Base-by-base conservation (phyloP, 768 basidiomycete species). In the Boletus vinaceobasis region DNA sequence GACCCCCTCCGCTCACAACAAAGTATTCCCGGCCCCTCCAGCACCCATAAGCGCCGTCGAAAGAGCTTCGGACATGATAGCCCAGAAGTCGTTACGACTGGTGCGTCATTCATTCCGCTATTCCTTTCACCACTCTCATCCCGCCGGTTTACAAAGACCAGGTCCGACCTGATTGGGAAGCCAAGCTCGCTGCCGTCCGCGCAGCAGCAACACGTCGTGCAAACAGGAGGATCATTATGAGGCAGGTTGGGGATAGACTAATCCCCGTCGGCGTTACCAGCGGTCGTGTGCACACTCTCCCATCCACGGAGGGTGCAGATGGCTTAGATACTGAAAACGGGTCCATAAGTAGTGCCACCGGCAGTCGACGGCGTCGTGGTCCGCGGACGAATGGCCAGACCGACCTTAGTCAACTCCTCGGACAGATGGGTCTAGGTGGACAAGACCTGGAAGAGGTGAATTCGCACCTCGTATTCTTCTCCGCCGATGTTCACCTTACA, bases 131-230 rank as follows among this genome's bases (percentile, higher is more conserved):
- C 37, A 45, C 32, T 56, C 52, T 59, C 50, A 53, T 62, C 44
- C 7, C 32, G 2, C 43, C 7, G 56, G 31, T 33, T 17, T 35
- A 52, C 54, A 19, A 50, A 96, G 97, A 99, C 75, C 88, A 93
- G 73, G 94, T 98, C 56, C 88, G 94, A 50, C 96, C 97, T 1
- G 96, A 98, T 70, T 98, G 97, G 97, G 95, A 98, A 75, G 83
- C 87, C 40, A 98, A 98, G 72, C 74, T 98, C 37, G 93, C 92
- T 44, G 87, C 93, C 36, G 93, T 98, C 42, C 88, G 90, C 54
- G 96, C 97, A 32, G 88, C 92, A n/a, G 95, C 93, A 35, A 85
- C 92, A n/a, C 83, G 97, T 56, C 87, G 95, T 27, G 97, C 97
- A 9, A 95, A 96, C 68, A 80, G 97, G 65, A 82, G 97, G 43